Conservation (phyloP, 345 rosid genomes). For the Eucalyptus microcorys region DNA sequence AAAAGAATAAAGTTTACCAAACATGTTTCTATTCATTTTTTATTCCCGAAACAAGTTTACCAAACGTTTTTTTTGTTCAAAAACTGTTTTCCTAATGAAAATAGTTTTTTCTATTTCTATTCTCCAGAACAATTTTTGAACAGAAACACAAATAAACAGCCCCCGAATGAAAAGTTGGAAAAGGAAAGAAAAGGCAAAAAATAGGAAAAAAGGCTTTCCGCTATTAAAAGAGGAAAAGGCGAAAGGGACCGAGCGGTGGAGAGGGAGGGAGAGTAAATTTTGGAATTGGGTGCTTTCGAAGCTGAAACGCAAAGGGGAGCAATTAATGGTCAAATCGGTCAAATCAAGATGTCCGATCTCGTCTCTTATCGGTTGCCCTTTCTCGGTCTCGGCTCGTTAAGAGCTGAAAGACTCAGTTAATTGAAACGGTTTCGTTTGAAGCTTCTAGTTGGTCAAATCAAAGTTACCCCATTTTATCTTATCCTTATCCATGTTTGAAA, state of each 20-base stretch:
- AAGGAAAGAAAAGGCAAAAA: neutral
- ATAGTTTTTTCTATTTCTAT: no score
- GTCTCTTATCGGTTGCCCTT: neutral
- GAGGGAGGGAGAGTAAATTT: neutral
- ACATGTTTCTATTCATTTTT: no score
- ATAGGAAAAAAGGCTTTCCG: neutral
- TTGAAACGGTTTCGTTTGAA: neutral
- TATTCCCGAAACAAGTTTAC: no score
- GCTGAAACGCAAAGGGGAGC: neutral
- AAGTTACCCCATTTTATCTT: neutral
- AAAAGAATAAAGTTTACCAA: no score
- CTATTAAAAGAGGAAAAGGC: neutral
- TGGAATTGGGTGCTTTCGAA: neutral
- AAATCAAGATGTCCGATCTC: neutral
- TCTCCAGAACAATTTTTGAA: no score
- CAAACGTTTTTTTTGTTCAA: no score
- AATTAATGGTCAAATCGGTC: neutral
- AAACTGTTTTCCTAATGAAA: no score
- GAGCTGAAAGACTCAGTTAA: neutral
- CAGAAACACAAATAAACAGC: no score
- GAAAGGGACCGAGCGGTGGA: neutral
- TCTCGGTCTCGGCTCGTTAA: neutral
- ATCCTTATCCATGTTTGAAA: neutral
- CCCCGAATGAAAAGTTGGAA: rapidly evolving
- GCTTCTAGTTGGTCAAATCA: neutral